A percentile compares a stretch with the other conserved stretches of the same genome.
These are phyloP conservation scores for Ganoderma resinaceum DNA, from an alignment of 1,284 basidiomycete species.

Conservation along the genomic window DNA sequence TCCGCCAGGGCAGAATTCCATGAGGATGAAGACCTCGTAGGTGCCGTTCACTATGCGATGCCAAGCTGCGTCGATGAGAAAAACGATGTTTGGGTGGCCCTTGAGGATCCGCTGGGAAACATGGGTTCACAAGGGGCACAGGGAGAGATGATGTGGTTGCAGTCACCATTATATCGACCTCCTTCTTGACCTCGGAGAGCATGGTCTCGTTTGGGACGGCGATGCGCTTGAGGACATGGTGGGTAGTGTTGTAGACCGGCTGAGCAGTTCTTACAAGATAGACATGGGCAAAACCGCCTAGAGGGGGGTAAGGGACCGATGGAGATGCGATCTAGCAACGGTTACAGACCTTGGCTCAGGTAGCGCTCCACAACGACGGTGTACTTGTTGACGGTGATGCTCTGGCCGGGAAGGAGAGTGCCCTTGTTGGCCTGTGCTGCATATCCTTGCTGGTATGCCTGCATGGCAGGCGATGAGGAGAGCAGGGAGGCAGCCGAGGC, in stretches of 20 bases:
- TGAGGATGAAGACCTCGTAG: constrained; percentile 98
- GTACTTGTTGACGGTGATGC: constrained; percentile 90
- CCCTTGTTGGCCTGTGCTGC: constrained; percentile 54
- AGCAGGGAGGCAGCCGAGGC: constrained; percentile 15
- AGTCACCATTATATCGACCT: constrained; percentile 98
- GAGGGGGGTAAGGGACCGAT: constrained; percentile 24
- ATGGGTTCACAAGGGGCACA: constrained; percentile 12
- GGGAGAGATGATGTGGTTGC: constrained; percentile 31
- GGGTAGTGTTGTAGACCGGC: constrained; percentile 89
- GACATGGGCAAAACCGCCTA: constrained; percentile 98
- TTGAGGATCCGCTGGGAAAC: constrained; percentile 76
- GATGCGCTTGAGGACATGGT: constrained; percentile 97
- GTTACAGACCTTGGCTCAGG: constrained; percentile 84
- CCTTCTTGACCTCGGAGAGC: constrained; percentile 95
- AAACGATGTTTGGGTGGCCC: constrained; percentile 92
- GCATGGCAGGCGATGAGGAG: constrained; percentile 43
- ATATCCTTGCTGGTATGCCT: constrained; percentile 42
- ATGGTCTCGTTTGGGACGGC: constrained; percentile 91
- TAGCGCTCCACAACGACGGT: constrained; percentile 89
- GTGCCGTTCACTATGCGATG: constrained; percentile 81
- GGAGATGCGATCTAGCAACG: constrained; percentile 26
- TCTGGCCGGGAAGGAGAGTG: constrained; percentile 81
- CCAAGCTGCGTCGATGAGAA: constrained; percentile 95
- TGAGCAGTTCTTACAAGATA: constrained; percentile 91
- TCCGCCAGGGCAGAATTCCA: constrained; percentile 96